Evolutionary conservation across 2,329 filamentous ascomycete species (phyloP).

Genomic region (Beauveria sp.): DNA sequence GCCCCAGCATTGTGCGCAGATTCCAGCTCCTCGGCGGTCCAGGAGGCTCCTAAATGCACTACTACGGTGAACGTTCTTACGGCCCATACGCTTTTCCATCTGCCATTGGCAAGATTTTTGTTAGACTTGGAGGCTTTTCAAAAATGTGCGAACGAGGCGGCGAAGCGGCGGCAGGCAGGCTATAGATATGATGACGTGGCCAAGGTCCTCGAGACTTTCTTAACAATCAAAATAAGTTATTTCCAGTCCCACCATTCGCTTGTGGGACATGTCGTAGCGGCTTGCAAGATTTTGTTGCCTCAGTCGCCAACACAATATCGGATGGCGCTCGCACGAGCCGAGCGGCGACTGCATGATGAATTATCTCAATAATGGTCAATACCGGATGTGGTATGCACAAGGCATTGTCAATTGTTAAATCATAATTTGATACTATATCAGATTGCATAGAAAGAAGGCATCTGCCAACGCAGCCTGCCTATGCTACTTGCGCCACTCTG

Average conservation of each 20-base stretch:
- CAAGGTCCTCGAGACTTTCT: background rate
- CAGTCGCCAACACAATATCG: too few species aligned
- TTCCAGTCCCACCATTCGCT: background rate
- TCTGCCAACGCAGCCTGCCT: background rate
- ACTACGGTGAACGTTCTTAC: background rate
- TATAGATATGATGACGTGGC: background rate
- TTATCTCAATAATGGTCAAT: too few species aligned
- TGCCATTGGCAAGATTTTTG: background rate
- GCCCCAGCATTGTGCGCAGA: slow-evolving; percentile 88
- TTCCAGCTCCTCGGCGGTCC: slow-evolving; percentile 92
- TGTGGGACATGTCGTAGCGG: background rate
- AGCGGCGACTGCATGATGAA: background rate
- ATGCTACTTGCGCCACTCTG: background rate
- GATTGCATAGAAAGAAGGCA: background rate
- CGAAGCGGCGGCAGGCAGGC: background rate
- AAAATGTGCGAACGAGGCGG: background rate
- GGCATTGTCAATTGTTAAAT: background rate
- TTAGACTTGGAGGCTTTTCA: background rate
- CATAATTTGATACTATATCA: background rate
- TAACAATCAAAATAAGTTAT: background rate
- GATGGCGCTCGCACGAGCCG: background rate
- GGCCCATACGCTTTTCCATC: background rate
- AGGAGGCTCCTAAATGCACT: slow-evolving; percentile 56
- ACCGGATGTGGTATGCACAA: background rate
- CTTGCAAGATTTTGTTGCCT: background rate